A percentile compares a stretch with the other conserved stretches of the same genome.
Conservation (phyloP, 1,139 yeast species). For the Saccharomyces hybrid region DNA sequence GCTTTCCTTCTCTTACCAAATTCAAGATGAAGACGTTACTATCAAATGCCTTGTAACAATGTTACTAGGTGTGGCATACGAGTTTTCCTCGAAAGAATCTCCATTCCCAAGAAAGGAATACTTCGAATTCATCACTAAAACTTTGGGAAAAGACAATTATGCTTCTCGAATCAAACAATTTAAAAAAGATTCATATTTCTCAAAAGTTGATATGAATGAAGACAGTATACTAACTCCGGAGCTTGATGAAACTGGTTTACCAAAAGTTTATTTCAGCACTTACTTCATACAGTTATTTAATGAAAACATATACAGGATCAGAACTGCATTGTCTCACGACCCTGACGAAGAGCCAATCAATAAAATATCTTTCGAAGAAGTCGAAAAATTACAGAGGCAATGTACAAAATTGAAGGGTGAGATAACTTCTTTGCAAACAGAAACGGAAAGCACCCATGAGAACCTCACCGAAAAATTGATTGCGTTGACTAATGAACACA, state of each 20-base stretch:
- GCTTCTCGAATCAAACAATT: slow-evolving; percentile 67
- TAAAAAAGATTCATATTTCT: slow-evolving; percentile 49
- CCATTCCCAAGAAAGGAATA: slow-evolving; percentile 64
- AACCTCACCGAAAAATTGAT: slow-evolving; percentile 6
- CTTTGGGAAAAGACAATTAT: slow-evolving; percentile 73
- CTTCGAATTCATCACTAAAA: slow-evolving; percentile 50
- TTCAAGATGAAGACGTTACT: slow-evolving; percentile 49
- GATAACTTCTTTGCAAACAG: slow-evolving; percentile 13
- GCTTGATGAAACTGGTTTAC: slow-evolving; percentile 78
- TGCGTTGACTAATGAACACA: slow-evolving; percentile 20
- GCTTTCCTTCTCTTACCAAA: slow-evolving; percentile 57
- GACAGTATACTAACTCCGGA: slow-evolving; percentile 39
- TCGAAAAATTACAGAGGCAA: slow-evolving; percentile 42
- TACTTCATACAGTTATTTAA: slow-evolving; percentile 59
- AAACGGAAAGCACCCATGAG: slow-evolving; percentile 7
- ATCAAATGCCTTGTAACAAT: slow-evolving; percentile 72
- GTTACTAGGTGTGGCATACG: slow-evolving; percentile 71
- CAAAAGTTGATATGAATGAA: slow-evolving; percentile 44
- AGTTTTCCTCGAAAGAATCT: slow-evolving; percentile 66
- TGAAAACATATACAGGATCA: slow-evolving; percentile 63
- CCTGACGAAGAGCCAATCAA: slow-evolving; percentile 67
- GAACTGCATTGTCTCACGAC: slow-evolving; percentile 63
- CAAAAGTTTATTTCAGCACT: slow-evolving; percentile 66
- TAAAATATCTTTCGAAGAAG: slow-evolving; percentile 59
- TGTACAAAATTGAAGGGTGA: slow-evolving; percentile 33